Evolutionary conservation across 805 yeast genomes (phyloP).

Genomic region (Wickerhamomyces xylosicus): DNA sequence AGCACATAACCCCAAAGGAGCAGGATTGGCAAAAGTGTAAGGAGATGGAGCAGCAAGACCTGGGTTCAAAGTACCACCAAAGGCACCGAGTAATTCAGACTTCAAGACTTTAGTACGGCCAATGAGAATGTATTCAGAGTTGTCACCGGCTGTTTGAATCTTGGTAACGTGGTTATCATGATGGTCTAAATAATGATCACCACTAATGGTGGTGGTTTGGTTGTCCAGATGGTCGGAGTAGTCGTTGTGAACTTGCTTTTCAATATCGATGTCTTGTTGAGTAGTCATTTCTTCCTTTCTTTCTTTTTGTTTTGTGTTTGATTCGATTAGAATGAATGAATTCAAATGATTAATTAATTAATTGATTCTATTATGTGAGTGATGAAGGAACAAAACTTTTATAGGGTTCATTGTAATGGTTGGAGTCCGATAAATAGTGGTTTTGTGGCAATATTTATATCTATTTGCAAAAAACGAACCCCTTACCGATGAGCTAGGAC

Average conservation of each 20-base stretch:
- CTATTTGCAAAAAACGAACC: too few relatives aligned
- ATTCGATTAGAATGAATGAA: too few relatives aligned
- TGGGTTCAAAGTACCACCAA: constrained; percentile 68
- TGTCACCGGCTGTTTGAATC: constrained; percentile 13
- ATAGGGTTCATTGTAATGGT: too few relatives aligned
- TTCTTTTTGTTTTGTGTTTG: too few relatives aligned
- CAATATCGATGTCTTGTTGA: background rate
- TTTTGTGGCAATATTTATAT: too few relatives aligned
- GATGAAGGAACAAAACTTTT: too few relatives aligned
- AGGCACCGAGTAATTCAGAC: constrained; percentile 43
- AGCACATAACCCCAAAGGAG: constrained; percentile 52
- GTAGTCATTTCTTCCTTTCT: too few relatives aligned
- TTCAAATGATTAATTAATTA: too few relatives aligned
- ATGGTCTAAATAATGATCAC: constrained; percentile 5
- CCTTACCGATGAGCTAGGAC: too few relatives aligned
- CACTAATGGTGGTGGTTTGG: constrained; percentile 4
- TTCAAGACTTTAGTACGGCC: constrained; percentile 22
- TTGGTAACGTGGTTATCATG: constrained; percentile 3
- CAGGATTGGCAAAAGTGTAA: constrained; percentile 50
- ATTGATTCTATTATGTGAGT: too few relatives aligned
- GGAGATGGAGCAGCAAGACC: constrained; percentile 38
- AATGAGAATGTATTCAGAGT: constrained; percentile 15
- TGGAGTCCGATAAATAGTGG: too few relatives aligned
- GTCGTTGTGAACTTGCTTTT: background rate
- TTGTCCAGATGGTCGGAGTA: constrained; percentile 8